Percentiles rank a stretch among this genome's conserved stretches.
phyloP scores from a whole-genome alignment of 176 grass and related monocot genomes.

The Phoenix roebelenii region DNA sequence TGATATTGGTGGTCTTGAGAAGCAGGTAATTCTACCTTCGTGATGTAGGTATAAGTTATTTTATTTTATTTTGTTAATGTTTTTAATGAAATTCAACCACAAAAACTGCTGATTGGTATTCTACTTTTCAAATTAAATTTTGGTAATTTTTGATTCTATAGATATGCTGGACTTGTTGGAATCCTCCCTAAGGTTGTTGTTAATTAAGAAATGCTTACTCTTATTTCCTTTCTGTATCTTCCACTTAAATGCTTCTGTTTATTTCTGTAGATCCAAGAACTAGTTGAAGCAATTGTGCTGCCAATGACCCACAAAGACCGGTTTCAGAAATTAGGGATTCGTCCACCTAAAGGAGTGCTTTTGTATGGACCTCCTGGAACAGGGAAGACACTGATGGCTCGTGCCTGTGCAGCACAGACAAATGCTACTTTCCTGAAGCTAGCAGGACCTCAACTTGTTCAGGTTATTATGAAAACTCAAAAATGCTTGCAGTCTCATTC shows the following conservation, averaged over 20 bases:
- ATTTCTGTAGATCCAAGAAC: conserved; percentile 75
- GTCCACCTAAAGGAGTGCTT: conserved; percentile 89
- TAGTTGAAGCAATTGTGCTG: conserved; percentile 85
- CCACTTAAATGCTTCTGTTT: conserved; percentile 8
- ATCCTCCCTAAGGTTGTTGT: too few species aligned
- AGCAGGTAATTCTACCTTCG: conserved; percentile 41
- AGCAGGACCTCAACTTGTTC: conserved; percentile 76
- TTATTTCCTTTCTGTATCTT: neutral
- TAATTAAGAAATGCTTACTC: too few species aligned
- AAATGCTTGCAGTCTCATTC: too few species aligned
- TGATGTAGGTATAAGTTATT: too few species aligned
- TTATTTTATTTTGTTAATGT: too few species aligned
- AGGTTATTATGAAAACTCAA: conserved; percentile 28
- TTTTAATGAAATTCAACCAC: too few species aligned
- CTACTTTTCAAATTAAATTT: too few species aligned
- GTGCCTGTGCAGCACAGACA: conserved; percentile 87
- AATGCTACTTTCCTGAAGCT: conserved; percentile 94
- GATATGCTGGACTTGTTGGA: too few species aligned
- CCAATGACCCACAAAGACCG: conserved; percentile 85
- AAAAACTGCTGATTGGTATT: too few species aligned
- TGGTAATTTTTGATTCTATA: too few species aligned
- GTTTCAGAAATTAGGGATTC: conserved; percentile 87
- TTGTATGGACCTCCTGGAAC: conserved; percentile 93
- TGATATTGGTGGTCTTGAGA: conserved; percentile 88
- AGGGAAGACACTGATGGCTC: conserved; percentile 94